Conservation (phyloP, 371 early-diverging fungal genomes). For the Choanephora cucurbitarum region DNA sequence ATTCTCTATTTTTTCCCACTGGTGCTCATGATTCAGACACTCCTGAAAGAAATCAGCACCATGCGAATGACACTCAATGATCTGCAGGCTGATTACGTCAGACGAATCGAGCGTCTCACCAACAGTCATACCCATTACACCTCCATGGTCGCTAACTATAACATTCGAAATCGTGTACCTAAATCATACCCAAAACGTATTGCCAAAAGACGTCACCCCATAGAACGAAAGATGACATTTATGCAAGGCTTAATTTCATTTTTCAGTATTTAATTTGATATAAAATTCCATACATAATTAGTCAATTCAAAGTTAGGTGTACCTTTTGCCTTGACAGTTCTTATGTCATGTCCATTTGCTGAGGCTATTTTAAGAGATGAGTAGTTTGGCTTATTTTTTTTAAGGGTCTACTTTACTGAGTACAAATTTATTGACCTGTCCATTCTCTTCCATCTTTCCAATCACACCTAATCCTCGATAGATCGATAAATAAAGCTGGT, state of each 20-base stretch:
- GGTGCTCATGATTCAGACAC: constrained; percentile 54
- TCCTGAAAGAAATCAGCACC: constrained; percentile 62
- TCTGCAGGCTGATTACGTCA: constrained; percentile 64
- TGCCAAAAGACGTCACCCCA: neutral
- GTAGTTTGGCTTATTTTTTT: neutral
- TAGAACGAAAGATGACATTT: neutral
- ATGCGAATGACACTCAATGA: constrained; percentile 64
- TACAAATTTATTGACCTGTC: neutral
- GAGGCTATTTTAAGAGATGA: neutral
- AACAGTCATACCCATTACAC: neutral
- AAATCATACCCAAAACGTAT: neutral
- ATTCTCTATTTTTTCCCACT: constrained; percentile 53
- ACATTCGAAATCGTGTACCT: neutral
- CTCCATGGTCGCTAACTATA: neutral
- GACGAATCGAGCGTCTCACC: constrained; percentile 53
- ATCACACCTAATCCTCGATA: constrained; percentile 16
- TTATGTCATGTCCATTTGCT: neutral
- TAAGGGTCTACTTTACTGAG: constrained; percentile 11
- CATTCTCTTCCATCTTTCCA: constrained; percentile 5
- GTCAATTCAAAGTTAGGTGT: too few relatives aligned
- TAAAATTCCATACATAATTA: constrained; percentile 7
- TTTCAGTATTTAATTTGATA: constrained; percentile 3
- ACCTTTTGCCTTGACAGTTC: neutral
- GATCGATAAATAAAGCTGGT: neutral
- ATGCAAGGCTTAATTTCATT: constrained; percentile 6